Percentiles rank a stretch among this genome's conserved stretches.
Conservation (phyloP, 164 flowering plant species). For the Sedum album region DNA sequence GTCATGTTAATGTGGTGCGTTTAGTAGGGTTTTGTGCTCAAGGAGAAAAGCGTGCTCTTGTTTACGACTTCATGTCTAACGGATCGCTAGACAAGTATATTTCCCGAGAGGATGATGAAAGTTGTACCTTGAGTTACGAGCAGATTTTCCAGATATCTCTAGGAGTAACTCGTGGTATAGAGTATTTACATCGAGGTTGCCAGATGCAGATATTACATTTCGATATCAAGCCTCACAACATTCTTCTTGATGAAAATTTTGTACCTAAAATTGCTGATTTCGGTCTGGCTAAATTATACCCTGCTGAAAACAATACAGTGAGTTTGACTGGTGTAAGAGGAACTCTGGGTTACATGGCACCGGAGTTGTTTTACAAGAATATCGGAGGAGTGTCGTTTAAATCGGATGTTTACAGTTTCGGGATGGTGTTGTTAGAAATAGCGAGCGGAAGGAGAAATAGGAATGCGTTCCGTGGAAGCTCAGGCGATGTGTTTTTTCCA, state of each 20-base stretch:
- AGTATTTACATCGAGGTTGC: conserved; percentile 5
- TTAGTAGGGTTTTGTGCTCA: not conserved
- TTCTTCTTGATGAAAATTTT: not conserved
- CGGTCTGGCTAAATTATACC: not conserved
- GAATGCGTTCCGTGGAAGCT: not conserved
- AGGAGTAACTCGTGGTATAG: conserved; percentile 1
- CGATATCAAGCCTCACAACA: not conserved
- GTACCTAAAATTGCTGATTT: not conserved
- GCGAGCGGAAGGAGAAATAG: not conserved
- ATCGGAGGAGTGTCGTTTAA: not conserved
- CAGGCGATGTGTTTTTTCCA: not conserved
- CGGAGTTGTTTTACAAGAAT: conserved; percentile 1
- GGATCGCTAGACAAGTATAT: conserved; percentile 4
- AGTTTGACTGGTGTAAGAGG: not conserved
- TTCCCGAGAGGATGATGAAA: not conserved
- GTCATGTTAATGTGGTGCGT: not conserved
- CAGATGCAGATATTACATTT: not conserved
- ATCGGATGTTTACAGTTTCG: not conserved
- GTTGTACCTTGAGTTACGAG: not conserved
- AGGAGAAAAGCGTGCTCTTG: not conserved
- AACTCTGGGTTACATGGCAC: not conserved
- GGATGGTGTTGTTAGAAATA: not conserved
- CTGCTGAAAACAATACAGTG: not conserved
- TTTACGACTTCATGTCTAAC: not conserved
- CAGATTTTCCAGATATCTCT: not conserved